Evolutionary conservation across 108 stramenopile species (phyloP).

Genomic region (Aurantiochytrium sp.): DNA sequence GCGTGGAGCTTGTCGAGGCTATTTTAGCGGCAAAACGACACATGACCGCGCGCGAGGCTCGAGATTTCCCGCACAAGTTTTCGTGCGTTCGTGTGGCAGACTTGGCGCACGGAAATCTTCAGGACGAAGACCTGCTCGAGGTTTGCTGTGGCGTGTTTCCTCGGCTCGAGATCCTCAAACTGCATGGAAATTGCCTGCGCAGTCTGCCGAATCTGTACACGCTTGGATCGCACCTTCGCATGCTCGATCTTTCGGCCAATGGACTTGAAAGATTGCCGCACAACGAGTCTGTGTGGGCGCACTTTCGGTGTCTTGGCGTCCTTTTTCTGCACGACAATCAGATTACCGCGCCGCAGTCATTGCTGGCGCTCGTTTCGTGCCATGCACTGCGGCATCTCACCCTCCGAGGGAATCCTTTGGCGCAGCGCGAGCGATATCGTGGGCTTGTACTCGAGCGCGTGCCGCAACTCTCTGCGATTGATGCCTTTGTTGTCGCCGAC

Average conservation of each 20-base stretch:
- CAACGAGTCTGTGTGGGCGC: neutral
- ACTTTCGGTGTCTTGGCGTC: neutral
- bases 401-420: neutral
- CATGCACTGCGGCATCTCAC: neutral
- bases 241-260: neutral
- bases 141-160: neutral
- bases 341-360: neutral
- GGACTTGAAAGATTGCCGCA: neutral
- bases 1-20: too few relatives aligned
- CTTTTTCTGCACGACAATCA: neutral
- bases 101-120: neutral
- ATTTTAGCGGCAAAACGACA: too few relatives aligned
- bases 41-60: neutral
- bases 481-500: neutral
- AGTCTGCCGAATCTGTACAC: neutral
- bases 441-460: neutral
- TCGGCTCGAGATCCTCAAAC: neutral
- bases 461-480: neutral
- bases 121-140: neutral
- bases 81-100: neutral
- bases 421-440: neutral
- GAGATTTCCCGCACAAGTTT: neutral
- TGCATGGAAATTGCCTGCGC: neutral
- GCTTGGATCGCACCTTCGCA: neutral
- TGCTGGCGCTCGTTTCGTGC: neutral